A percentile compares a stretch with the other conserved stretches of the same genome.
Evolutionary conservation across 805 yeast genomes (phyloP).

Genomic region (Wickerhamiella sorbophila): DNA sequence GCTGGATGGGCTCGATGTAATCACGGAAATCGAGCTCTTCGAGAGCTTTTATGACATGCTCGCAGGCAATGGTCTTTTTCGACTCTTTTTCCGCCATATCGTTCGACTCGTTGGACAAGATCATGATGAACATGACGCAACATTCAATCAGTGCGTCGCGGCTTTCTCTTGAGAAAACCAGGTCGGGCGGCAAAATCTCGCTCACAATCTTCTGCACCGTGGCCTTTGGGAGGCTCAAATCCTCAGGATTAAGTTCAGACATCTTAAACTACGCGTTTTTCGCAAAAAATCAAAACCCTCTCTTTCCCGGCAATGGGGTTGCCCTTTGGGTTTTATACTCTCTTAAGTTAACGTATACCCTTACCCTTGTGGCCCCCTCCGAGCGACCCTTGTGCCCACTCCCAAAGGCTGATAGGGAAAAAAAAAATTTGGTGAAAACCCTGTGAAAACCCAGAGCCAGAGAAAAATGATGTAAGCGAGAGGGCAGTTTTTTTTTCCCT

Average conservation of each 20-base stretch:
- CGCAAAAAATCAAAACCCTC: too few relatives aligned
- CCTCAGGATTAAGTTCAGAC: conserved; percentile 22
- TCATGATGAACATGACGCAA: conserved; percentile 91
- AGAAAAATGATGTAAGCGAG: not conserved
- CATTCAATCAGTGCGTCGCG: conserved; percentile 92
- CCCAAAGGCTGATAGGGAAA: too few relatives aligned
- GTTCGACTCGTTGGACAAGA: conserved; percentile 80
- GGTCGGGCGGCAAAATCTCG: conserved; percentile 79
- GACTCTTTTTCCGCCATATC: conserved; percentile 94
- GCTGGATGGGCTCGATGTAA: conserved; percentile 68
- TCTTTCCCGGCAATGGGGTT: too few relatives aligned
- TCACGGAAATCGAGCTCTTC: conserved; percentile 76
- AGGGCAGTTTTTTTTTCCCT: not conserved
- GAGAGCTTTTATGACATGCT: conserved; percentile 83
- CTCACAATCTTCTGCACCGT: conserved; percentile 91
- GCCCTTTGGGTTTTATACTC: too few relatives aligned
- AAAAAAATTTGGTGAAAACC: too few relatives aligned
- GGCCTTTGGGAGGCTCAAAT: conserved; percentile 36
- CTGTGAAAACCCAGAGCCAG: too few relatives aligned
- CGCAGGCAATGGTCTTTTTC: conserved; percentile 92
- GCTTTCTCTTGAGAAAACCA: conserved; percentile 82
- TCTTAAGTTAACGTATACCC: too few relatives aligned
- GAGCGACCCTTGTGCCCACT: too few relatives aligned
- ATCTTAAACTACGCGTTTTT: conserved; percentile 4
- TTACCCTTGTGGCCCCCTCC: too few relatives aligned